phyloP scores from a whole-genome alignment of 257 asterid genomes.

The Gynochthodes officinalis region DNA sequence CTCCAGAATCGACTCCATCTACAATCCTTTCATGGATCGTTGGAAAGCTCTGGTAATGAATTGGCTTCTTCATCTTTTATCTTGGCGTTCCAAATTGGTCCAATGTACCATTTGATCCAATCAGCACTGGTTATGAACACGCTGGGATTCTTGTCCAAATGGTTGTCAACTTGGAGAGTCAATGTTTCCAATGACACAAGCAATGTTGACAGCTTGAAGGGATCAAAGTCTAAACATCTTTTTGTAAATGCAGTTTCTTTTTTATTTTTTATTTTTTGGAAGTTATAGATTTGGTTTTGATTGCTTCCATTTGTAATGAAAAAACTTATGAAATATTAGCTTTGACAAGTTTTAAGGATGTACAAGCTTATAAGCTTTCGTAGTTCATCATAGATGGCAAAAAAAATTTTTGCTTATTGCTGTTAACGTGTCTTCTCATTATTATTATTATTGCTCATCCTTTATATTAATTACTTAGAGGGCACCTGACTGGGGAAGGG shows the following conservation, averaged over 20 bases:
- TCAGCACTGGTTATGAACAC: not conserved
- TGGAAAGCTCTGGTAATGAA: not conserved
- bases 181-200: not conserved
- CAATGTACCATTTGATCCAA: not conserved
- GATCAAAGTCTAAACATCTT: not conserved
- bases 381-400: not conserved
- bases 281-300: not conserved
- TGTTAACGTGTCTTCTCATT: too few relatives aligned
- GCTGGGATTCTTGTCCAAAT: not conserved
- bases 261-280: not conserved
- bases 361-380: too few relatives aligned
- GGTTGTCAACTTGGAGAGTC: not conserved
- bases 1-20: not conserved
- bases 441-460: too few relatives aligned
- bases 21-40: not conserved
- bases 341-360: too few relatives aligned
- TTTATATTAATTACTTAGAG: too few relatives aligned
- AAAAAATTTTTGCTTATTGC: not conserved
- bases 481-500: too few relatives aligned
- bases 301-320: not conserved
- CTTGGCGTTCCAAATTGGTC: not conserved
- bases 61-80: too few relatives aligned
- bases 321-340: too few relatives aligned
- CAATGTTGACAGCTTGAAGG: not conserved
- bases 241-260: not conserved